Percentiles rank a stretch among this genome's conserved stretches.
Evolutionary conservation across 1,284 basidiomycete genomes (phyloP).

Genomic region (Naganishia sp.): DNA sequence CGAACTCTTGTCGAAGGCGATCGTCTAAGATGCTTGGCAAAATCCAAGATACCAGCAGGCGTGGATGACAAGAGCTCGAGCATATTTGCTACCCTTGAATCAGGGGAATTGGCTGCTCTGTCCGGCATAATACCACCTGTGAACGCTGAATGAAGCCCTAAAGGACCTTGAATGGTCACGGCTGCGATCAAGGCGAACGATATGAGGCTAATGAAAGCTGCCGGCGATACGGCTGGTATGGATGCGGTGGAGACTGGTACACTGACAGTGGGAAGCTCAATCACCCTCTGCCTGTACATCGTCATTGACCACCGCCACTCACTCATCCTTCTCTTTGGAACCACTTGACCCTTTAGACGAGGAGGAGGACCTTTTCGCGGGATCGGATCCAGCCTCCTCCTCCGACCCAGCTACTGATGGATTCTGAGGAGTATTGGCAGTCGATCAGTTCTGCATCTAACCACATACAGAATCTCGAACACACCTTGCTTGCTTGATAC

Average conservation of each 20-base stretch:
- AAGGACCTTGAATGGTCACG: constrained; percentile 27
- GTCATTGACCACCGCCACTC: not conserved
- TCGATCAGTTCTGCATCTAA: not conserved
- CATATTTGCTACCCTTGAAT: not conserved
- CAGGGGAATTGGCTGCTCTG: not conserved
- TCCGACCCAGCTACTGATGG: not conserved
- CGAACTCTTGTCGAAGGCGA: not conserved
- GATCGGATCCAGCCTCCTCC: not conserved
- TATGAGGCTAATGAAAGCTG: constrained; percentile 26
- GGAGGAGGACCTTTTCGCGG: constrained; percentile 7
- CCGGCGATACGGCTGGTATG: constrained; percentile 25
- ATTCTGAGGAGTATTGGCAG: constrained; percentile 1
- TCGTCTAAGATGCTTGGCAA: not conserved
- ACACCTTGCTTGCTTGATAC: not conserved
- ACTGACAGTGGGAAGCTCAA: not conserved
- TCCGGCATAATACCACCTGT: not conserved
- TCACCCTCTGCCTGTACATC: not conserved
- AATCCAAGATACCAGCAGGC: not conserved
- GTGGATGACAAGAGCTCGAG: constrained; percentile 9
- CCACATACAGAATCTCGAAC: not conserved
- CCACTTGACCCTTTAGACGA: not conserved
- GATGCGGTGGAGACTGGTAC: not conserved
- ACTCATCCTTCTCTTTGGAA: constrained; percentile 16
- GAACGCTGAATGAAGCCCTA: constrained; percentile 26
- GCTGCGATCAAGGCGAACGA: constrained; percentile 23